Conservation (phyloP, 2,329 filamentous ascomycete species). For the Arthrobotrys musiformis region DNA sequence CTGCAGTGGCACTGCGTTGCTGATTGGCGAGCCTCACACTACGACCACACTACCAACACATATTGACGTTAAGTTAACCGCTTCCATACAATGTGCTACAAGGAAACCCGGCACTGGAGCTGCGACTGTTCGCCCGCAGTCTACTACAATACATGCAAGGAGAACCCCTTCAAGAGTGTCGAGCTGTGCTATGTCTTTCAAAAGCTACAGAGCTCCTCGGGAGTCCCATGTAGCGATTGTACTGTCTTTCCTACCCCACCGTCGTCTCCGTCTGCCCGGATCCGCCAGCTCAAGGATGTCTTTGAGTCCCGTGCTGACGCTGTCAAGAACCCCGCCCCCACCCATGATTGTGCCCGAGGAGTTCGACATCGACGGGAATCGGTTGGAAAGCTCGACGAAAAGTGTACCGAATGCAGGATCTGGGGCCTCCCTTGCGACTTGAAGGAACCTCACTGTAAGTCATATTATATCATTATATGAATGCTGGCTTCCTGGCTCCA, state of each 20-base stretch:
- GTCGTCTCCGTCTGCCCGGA: conserved; percentile 42
- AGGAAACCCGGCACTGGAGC: conserved; percentile 49
- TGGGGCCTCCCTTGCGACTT: conserved; percentile 45
- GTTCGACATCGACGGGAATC: conserved; percentile 41
- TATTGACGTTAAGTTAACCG: no score
- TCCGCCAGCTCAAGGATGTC: conserved; percentile 51
- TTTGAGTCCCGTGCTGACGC: conserved; percentile 35
- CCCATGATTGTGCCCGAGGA: conserved; percentile 27
- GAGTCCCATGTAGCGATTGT: conserved; percentile 37
- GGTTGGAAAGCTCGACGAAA: conserved; percentile 51
- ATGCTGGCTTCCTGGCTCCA: conserved; percentile 2
- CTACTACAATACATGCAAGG: conserved; percentile 36
- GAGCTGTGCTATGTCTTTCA: conserved; percentile 30
- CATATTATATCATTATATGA: background rate
- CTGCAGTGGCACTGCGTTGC: conserved; percentile 14
- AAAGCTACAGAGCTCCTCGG: conserved; percentile 19
- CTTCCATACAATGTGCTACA: conserved; percentile 46
- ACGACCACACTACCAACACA: conserved; percentile 27
- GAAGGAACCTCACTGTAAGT: conserved; percentile 54
- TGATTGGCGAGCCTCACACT: conserved; percentile 40
- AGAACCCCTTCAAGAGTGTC: conserved; percentile 38
- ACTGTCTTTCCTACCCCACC: conserved; percentile 44
- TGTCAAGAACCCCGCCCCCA: conserved; percentile 29
- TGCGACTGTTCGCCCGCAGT: conserved; percentile 43
- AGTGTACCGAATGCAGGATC: conserved; percentile 44